phyloP scores from a whole-genome alignment of 345 rosid species.

The Bruguiera gymnorhiza region DNA sequence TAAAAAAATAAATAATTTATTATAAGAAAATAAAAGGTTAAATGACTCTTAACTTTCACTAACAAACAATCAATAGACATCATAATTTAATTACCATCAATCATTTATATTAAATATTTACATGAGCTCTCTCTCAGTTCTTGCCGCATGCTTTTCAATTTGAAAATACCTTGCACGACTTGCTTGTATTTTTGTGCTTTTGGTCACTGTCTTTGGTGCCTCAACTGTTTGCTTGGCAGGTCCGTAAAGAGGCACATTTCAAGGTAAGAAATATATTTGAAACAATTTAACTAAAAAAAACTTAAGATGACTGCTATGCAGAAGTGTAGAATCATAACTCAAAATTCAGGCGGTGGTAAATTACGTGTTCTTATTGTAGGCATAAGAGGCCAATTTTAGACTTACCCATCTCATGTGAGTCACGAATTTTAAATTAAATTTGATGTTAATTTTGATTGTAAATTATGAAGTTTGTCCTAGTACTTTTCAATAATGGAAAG shows the following conservation, averaged over 20 bases:
- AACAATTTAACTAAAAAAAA: slow-evolving; percentile 30
- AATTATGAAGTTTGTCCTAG: no score
- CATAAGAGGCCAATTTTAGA: slow-evolving; percentile 94
- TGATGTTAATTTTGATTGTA: no score
- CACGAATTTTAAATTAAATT: slow-evolving; percentile 49
- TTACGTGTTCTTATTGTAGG: slow-evolving; percentile 95
- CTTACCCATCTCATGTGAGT: slow-evolving; percentile 63
- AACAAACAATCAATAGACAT: no score
- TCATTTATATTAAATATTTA: no score
- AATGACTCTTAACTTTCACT: no score
- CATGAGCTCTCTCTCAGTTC: slow-evolving; percentile 93
- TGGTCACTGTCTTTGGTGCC: slow-evolving; percentile 96
- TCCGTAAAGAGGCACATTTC: slow-evolving; percentile 27
- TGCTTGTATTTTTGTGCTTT: slow-evolving; percentile 84
- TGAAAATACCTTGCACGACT: slow-evolving; percentile 81
- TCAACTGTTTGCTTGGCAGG: slow-evolving; percentile 86
- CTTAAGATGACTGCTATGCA: slow-evolving; percentile 80
- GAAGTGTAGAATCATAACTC: slow-evolving; percentile 64
- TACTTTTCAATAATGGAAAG: no score
- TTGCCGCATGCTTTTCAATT: slow-evolving; percentile 93
- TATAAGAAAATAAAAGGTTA: no score
- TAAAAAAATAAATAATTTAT: no score
- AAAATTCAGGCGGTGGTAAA: slow-evolving; percentile 82
- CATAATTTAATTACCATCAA: no score
- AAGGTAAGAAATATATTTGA: slow-evolving; percentile 71